phyloP scores from a whole-genome alignment of 768 basidiomycete genomes.

The Collybia sordida region DNA sequence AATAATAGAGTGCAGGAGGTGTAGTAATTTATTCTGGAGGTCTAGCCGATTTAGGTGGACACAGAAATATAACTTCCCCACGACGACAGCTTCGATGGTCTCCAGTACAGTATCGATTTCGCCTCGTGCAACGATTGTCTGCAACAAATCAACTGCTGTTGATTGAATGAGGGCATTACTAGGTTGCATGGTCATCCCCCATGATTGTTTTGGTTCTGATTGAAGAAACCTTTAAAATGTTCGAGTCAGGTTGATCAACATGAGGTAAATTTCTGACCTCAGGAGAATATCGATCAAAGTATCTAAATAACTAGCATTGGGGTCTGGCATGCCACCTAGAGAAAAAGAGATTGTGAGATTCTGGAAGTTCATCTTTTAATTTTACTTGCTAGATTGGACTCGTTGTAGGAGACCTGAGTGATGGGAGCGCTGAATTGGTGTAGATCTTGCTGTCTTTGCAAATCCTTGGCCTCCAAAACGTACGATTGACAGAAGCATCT shows the following conservation, averaged over 20 bases:
- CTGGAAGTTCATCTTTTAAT: background rate
- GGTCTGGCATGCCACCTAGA: conserved; percentile 39
- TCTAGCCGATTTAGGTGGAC: conserved; percentile 73
- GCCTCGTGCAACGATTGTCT: conserved; percentile 78
- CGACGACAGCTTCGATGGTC: conserved; percentile 65
- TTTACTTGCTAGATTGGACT: conserved; percentile 53
- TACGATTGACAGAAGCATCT: conserved; percentile 73
- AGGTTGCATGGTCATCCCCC: conserved; percentile 52
- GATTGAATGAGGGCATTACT: conserved; percentile 71
- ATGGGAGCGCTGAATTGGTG: conserved; percentile 62
- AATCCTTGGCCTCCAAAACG: conserved; percentile 91
- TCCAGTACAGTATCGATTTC: conserved; percentile 69
- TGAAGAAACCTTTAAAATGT: conserved; percentile 59
- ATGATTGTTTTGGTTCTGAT: conserved; percentile 64
- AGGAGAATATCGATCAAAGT: conserved; percentile 71
- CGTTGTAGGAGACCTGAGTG: conserved; percentile 62
- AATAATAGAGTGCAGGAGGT: conserved; percentile 84
- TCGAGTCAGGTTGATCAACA: conserved; percentile 1
- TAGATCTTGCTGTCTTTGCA: conserved; percentile 67
- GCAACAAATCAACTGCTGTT: conserved; percentile 76
- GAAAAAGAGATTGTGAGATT: conserved; percentile 9
- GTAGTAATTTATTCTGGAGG: conserved; percentile 90
- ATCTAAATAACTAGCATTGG: conserved; percentile 75
- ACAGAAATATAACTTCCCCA: conserved; percentile 73
- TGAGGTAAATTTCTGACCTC: conserved; percentile 43